Evolutionary conservation across 495 filamentous ascomycete species (phyloP).

Genomic region (Gamarada debralockiae): DNA sequence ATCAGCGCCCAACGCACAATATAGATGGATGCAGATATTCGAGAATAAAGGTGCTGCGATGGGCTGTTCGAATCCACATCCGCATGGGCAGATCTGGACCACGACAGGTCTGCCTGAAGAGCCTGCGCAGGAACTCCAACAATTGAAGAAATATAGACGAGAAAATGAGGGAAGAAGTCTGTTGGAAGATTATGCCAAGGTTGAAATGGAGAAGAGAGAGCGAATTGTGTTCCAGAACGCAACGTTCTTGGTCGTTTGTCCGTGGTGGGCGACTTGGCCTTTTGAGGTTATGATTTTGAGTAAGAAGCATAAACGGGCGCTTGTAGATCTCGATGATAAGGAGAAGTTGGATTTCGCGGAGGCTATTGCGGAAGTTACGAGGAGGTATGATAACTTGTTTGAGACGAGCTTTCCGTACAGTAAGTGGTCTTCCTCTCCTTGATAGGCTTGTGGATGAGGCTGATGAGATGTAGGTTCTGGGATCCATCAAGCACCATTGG

Average conservation of each 20-base stretch:
- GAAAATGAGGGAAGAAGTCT: constrained; percentile 70
- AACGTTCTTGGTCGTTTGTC: constrained; percentile 78
- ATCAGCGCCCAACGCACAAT: constrained; percentile 56
- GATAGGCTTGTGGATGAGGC: not conserved
- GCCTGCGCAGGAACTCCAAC: constrained; percentile 68
- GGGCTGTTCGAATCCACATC: constrained; percentile 98
- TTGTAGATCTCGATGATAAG: constrained; percentile 70
- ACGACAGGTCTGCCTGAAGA: constrained; percentile 88
- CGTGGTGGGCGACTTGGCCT: constrained; percentile 97
- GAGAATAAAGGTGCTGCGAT: constrained; percentile 98
- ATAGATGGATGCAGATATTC: constrained; percentile 98
- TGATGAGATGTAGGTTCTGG: constrained; percentile 50
- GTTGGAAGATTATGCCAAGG: constrained; percentile 78
- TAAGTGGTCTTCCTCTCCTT: constrained; percentile 29
- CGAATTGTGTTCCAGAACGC: constrained; percentile 84
- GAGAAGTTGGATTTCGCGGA: constrained; percentile 75
- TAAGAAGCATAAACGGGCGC: constrained; percentile 71
- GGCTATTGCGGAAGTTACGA: constrained; percentile 78
- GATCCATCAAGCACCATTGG: constrained; percentile 89
- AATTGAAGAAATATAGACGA: constrained; percentile 69
- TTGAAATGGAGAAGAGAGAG: constrained; percentile 79
- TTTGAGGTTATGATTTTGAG: constrained; percentile 92
- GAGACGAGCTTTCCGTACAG: constrained; percentile 96
- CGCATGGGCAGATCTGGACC: constrained; percentile 95
- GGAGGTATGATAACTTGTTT: constrained; percentile 94